phyloP scores from a whole-genome alignment of 345 rosid genomes.

The Gossypium rotundifolium region DNA sequence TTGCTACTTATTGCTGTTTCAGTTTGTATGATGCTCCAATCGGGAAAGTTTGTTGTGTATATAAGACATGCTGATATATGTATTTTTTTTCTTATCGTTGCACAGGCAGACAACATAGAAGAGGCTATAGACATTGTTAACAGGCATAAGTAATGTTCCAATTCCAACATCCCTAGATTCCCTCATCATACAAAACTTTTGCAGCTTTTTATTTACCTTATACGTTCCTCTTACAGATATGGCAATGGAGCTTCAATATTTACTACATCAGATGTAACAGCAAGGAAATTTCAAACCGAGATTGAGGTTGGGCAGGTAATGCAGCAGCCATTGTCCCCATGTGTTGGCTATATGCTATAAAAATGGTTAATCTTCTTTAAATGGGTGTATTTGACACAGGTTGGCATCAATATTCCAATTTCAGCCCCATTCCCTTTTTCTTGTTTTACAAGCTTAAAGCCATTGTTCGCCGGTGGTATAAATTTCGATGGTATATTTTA shows the following conservation, averaged over 20 bases:
- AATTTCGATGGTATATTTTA: slow-evolving; percentile 39
- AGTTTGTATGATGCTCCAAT: neutral
- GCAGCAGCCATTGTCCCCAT: neutral
- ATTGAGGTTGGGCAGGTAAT: slow-evolving; percentile 72
- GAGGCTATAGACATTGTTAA: slow-evolving; percentile 54
- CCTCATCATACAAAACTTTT: neutral
- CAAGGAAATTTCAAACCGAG: slow-evolving; percentile 73
- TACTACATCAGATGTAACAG: slow-evolving; percentile 59
- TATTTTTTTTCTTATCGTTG: neutral
- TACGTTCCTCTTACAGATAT: slow-evolving; percentile 31
- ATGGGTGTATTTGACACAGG: slow-evolving; percentile 25
- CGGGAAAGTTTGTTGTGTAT: neutral
- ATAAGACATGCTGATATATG: neutral
- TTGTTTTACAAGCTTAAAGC: slow-evolving; percentile 35
- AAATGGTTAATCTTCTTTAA: neutral
- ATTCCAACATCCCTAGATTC: neutral
- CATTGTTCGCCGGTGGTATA: slow-evolving; percentile 44
- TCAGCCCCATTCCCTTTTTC: slow-evolving; percentile 39
- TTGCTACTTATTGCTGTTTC: slow-evolving; percentile 3
- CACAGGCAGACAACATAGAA: slow-evolving; percentile 43
- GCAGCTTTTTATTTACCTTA: neutral
- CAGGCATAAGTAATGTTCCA: slow-evolving; percentile 37
- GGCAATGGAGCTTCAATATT: slow-evolving; percentile 71
- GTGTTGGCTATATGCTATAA: neutral
- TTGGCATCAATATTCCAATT: slow-evolving; percentile 51